Evolutionary conservation across 495 filamentous ascomycete genomes (phyloP).

Genomic region (Penicillium dipodomyicola): DNA sequence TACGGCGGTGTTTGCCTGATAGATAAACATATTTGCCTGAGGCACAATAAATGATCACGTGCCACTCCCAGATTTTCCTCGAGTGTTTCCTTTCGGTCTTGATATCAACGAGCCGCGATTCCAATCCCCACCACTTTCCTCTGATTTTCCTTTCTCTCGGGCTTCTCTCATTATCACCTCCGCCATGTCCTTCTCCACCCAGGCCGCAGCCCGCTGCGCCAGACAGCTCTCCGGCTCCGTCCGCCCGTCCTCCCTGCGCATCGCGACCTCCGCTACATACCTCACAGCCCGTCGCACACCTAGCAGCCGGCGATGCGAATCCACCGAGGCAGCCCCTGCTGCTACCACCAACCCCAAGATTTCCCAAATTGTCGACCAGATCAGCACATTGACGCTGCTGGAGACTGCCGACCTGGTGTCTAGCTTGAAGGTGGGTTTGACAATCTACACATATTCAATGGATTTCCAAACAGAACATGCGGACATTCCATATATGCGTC

Average conservation of each 20-base stretch:
- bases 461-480: slow-evolving; percentile 14
- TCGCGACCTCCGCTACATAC: slow-evolving; percentile 44
- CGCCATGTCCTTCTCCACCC: slow-evolving; percentile 45
- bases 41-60: slow-evolving; percentile 24
- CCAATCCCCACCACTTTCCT: slow-evolving; percentile 14
- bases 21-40: neutral
- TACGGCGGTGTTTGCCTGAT: neutral
- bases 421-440: slow-evolving; percentile 72
- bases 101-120: slow-evolving; percentile 16
- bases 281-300: slow-evolving; percentile 42
- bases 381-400: slow-evolving; percentile 92
- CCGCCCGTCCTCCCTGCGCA: slow-evolving; percentile 45
- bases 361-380: slow-evolving; percentile 89
- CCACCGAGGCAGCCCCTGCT: slow-evolving; percentile 56
- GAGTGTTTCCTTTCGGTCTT: slow-evolving; percentile 26
- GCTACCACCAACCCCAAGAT: slow-evolving; percentile 78
- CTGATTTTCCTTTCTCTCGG: slow-evolving; percentile 16
- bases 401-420: slow-evolving; percentile 96
- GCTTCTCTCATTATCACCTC: slow-evolving; percentile 7
- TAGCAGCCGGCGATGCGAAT: slow-evolving; percentile 46
- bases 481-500: neutral
- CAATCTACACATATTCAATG: slow-evolving; percentile 4
- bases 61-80: slow-evolving; percentile 42
- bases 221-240: slow-evolving; percentile 47
- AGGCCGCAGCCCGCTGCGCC: slow-evolving; percentile 47